Evolutionary conservation across 2,329 filamentous ascomycete genomes (phyloP).

Genomic region (Clarireedia monteithiana): DNA sequence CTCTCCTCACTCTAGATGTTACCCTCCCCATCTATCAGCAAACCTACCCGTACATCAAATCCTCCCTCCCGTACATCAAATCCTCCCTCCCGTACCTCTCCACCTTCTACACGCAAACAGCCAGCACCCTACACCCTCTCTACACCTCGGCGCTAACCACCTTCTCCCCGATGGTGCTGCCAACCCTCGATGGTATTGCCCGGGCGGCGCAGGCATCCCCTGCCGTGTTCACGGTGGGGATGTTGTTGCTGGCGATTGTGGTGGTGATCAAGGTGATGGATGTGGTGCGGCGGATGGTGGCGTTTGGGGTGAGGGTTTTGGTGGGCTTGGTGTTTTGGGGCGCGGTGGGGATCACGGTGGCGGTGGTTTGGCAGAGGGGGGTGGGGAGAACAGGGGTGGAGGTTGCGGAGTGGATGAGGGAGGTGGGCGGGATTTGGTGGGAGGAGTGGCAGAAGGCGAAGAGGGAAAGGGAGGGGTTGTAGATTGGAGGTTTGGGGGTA

Average conservation of each 20-base stretch:
- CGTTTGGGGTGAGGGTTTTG: slow-evolving; percentile 68
- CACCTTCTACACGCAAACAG: slow-evolving; percentile 10
- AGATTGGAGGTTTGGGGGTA: not conserved
- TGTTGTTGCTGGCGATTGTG: not conserved
- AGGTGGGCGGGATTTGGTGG: slow-evolving; percentile 47
- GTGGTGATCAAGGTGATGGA: slow-evolving; percentile 50
- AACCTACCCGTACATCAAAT: not conserved
- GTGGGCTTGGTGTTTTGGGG: slow-evolving; percentile 59
- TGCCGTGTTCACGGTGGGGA: slow-evolving; percentile 39
- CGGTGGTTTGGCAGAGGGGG: slow-evolving; percentile 58
- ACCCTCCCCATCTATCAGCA: not conserved
- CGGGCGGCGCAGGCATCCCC: slow-evolving; percentile 19
- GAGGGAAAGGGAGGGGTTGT: slow-evolving; percentile 20
- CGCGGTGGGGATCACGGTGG: slow-evolving; percentile 42
- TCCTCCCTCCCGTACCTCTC: slow-evolving; percentile 14
- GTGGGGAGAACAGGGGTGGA: slow-evolving; percentile 58
- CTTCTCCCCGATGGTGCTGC: slow-evolving; percentile 16
- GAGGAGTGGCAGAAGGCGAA: slow-evolving; percentile 50
- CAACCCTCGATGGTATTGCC: slow-evolving; percentile 13
- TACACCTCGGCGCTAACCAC: not conserved
- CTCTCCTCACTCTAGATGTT: not conserved
- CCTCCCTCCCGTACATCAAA: slow-evolving; percentile 11
- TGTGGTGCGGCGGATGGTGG: slow-evolving; percentile 62
- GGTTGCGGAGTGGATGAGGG: slow-evolving; percentile 39
- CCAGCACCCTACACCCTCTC: not conserved